phyloP scores from a whole-genome alignment of 2,329 filamentous ascomycete species.

The Diaporthe sp. region DNA sequence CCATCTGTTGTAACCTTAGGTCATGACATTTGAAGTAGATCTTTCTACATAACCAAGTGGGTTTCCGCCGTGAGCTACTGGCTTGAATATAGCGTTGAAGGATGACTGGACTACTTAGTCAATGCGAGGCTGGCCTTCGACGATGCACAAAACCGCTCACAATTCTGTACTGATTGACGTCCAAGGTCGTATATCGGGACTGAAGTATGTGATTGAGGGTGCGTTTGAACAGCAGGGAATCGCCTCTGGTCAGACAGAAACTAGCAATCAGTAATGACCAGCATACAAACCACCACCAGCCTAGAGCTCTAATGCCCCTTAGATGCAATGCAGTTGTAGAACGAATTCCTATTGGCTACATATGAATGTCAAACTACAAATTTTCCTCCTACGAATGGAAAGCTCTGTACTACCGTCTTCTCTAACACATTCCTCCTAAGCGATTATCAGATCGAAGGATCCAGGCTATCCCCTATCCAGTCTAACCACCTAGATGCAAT shows the following conservation, averaged over 20 bases:
- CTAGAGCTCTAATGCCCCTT: not conserved
- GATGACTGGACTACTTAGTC: too few relatives aligned
- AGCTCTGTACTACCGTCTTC: too few relatives aligned
- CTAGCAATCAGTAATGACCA: not conserved
- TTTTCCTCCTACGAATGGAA: too few relatives aligned
- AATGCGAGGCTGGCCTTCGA: not conserved
- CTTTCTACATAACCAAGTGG: not conserved
- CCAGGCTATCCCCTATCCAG: not conserved
- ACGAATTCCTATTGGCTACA: too few relatives aligned
- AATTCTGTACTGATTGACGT: not conserved
- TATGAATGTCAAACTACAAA: too few relatives aligned
- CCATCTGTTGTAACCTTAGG: not conserved
- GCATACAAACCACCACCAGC: not conserved
- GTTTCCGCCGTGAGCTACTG: not conserved
- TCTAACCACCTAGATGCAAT: not conserved
- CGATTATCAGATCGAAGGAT: not conserved
- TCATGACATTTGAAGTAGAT: not conserved
- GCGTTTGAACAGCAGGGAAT: not conserved
- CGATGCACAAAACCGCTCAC: not conserved
- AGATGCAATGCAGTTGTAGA: too few relatives aligned
- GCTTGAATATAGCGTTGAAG: not conserved
- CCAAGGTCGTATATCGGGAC: not conserved
- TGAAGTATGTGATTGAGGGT: too few relatives aligned
- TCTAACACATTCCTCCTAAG: not conserved
- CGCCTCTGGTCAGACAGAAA: not conserved